Conservation (phyloP, 495 filamentous ascomycete genomes). For the Cercophora samala region DNA sequence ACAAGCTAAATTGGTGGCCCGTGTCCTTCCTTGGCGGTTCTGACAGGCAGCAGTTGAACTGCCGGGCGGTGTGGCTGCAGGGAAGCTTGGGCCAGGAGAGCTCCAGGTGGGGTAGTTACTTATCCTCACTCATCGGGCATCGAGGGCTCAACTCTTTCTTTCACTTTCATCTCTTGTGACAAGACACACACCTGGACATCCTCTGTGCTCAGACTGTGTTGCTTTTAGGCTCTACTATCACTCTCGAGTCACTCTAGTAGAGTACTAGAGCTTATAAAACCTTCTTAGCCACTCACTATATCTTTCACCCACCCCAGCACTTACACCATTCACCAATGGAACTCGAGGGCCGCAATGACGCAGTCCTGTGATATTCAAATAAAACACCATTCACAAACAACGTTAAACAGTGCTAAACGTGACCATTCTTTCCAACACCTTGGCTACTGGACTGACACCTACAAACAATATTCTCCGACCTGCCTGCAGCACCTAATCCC, state of each 20-base stretch:
- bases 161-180: neutral
- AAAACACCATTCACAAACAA: neutral
- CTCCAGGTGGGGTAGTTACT: neutral
- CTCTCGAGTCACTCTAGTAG: too few species aligned
- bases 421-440: neutral
- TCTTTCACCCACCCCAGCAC: too few species aligned
- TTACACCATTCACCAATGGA: too few species aligned
- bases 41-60: conserved; percentile 1
- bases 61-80: conserved; percentile 13
- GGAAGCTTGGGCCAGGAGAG: neutral
- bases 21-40: neutral
- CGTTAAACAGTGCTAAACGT: neutral
- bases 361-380: neutral
- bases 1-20: conserved; percentile 21
- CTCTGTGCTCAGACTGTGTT: too few species aligned
- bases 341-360: neutral
- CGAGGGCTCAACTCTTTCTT: neutral
- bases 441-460: neutral
- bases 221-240: too few species aligned
- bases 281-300: too few species aligned
- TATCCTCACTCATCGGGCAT: neutral
- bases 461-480: neutral
- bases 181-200: too few species aligned
- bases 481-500: neutral
- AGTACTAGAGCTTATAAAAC: too few species aligned